phyloP scores from a whole-genome alignment of 1,139 yeast genomes.

The Suhomyces atakaporum region DNA sequence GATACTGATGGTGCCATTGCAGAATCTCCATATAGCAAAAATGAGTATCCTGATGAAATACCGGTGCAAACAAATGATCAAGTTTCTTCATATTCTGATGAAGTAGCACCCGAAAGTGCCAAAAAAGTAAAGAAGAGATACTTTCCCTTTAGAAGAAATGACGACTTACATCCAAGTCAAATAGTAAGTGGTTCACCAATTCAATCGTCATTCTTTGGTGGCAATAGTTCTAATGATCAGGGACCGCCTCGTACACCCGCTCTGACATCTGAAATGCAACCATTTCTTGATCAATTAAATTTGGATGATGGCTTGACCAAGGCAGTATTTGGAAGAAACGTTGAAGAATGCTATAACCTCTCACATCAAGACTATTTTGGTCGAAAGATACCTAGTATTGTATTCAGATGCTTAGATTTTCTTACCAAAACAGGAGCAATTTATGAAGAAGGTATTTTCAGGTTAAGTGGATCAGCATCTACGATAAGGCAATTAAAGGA shows the following conservation, averaged over 20 bases:
- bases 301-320: slow-evolving; percentile 39
- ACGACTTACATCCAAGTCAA: slow-evolving; percentile 5
- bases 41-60: slow-evolving; percentile 9
- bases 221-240: not conserved
- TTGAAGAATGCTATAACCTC: slow-evolving; percentile 52
- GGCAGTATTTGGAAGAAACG: slow-evolving; percentile 65
- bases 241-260: slow-evolving; percentile 6
- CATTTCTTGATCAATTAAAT: slow-evolving; percentile 41
- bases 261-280: slow-evolving; percentile 26
- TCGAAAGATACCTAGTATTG: slow-evolving; percentile 67
- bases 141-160: slow-evolving; percentile 55
- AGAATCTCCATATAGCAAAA: slow-evolving; percentile 11
- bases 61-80: slow-evolving; percentile 6
- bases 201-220: not conserved
- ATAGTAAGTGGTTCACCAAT: not conserved
- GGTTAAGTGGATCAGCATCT: slow-evolving; percentile 88
- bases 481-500: slow-evolving; percentile 73
- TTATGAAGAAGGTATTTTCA: slow-evolving; percentile 86
- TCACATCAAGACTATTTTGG: slow-evolving; percentile 52
- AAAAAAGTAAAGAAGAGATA: slow-evolving; percentile 55
- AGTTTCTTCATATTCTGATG: slow-evolving; percentile 7
- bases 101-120: slow-evolving; percentile 4
- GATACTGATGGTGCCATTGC: not conserved
- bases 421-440: slow-evolving; percentile 69
- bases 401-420: slow-evolving; percentile 73